Base-by-base conservation (phyloP, 78 protist species). In the Chrysochromulina tobinii region DNA sequence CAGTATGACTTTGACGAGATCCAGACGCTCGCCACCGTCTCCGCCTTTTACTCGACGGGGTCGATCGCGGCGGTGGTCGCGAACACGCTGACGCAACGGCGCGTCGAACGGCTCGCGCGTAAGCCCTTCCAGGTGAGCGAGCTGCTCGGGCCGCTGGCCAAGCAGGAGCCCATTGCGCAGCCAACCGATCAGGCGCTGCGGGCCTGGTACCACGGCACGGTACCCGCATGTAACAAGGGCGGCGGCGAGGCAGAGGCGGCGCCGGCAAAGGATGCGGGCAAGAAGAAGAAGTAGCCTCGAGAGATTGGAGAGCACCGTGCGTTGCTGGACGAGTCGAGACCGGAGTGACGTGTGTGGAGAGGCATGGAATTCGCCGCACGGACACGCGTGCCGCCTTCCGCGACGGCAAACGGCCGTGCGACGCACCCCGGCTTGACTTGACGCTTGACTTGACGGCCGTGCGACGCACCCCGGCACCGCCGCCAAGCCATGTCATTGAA, bases 61-160 rank as follows among this genome's bases (percentile, higher is more conserved):
- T 8, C 87, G 18, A 79, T 79, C n/a, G 64, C 61, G 51, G 1
- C 2, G 12, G 87, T 79, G 5, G 87, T 79, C 8, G 2, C 8
- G 64, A 1, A 64, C 20, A 18, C 87, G 1, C 5, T 79, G 20
- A 79, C 87, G 3, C 15, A 7, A 18, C 87, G 61, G 20, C 87
- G 87, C 23, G 51, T 79, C 18, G 64, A 54, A 18, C 61, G 87
- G 58, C 61, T 79, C 11, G 50, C 18, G 9, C 27, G 48, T 5
- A 50, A 54, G 87, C 87, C 87, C 21, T 79, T 79, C 64, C 23
- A 59, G 38, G 23, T 79, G 51, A 51, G 54, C 61, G 87, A 79
- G 64, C 38, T 79, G 9, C 7, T 79, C 1, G 64, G 87, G 38
- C 87, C 38, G 51, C 87, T 79, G 9, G 87, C 87, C 12, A 51